Percentiles rank a stretch among this genome's conserved stretches.
Evolutionary conservation across 306 rosid species (phyloP).

Genomic region (Urtica urens): DNA sequence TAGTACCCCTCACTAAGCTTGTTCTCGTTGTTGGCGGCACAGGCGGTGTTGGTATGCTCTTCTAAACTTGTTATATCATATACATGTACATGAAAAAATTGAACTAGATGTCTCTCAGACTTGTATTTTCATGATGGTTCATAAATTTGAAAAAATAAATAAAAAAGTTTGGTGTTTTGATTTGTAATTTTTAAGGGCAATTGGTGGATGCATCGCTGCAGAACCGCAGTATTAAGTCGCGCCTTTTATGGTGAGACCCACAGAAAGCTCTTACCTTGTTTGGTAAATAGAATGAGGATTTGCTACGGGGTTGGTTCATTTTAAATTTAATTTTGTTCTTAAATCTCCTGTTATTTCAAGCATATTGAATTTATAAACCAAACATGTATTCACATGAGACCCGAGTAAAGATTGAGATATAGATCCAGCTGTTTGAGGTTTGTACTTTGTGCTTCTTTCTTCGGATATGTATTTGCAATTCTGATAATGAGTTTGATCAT

Average conservation of each 20-base stretch:
- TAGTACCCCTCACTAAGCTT: slow-evolving; percentile 34
- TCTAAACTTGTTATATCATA: background rate
- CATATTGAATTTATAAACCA: slow-evolving; percentile 22
- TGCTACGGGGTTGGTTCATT: slow-evolving; percentile 37
- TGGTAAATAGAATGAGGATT: slow-evolving; percentile 58
- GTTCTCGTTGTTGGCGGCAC: slow-evolving; percentile 83
- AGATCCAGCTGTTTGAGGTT: slow-evolving; percentile 79
- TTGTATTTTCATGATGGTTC: too few species aligned
- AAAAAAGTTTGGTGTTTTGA: too few species aligned
- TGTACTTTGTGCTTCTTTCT: background rate
- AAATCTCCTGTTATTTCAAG: too few species aligned
- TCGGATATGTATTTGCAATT: background rate
- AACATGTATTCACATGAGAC: slow-evolving; percentile 66
- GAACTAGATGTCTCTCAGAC: too few species aligned
- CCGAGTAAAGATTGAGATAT: slow-evolving; percentile 60
- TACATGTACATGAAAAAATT: too few species aligned
- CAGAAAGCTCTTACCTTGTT: slow-evolving; percentile 64
- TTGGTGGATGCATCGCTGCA: slow-evolving; percentile 77
- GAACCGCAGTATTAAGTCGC: slow-evolving; percentile 51
- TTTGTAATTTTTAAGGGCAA: too few species aligned
- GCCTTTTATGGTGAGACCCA: slow-evolving; percentile 59
- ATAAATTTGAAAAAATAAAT: too few species aligned
- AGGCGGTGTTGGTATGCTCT: slow-evolving; percentile 72
- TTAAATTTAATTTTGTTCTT: slow-evolving; percentile 1
- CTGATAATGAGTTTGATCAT: slow-evolving; percentile 10